Percentiles rank a stretch among this genome's conserved stretches.
Conservation (phyloP, 2,329 filamentous ascomycete species). For the Diaporthe citrichinensis region DNA sequence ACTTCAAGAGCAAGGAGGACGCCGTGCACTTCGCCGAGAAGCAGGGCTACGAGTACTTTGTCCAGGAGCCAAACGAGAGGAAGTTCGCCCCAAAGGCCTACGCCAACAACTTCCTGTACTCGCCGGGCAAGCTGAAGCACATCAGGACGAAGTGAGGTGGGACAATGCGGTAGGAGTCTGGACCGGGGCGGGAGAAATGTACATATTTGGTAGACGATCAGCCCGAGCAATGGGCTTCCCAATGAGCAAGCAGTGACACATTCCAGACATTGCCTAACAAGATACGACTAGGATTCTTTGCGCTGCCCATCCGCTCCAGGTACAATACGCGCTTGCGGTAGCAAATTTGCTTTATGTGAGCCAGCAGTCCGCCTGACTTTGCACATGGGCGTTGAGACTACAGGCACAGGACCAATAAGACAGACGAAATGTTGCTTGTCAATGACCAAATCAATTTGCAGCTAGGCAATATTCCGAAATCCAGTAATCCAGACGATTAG, state of each 20-base stretch:
- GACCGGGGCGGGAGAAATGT: constrained; percentile 27
- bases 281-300: neutral
- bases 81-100: constrained; percentile 93
- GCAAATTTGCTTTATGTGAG: neutral
- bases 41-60: constrained; percentile 99
- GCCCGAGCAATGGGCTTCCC: neutral
- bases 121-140: constrained; percentile 87
- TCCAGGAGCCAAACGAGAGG: constrained; percentile 94
- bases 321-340: neutral
- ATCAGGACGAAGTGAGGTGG: constrained; percentile 80
- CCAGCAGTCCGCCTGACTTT: neutral
- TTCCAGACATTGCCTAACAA: neutral
- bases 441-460: neutral
- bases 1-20: constrained; percentile 94
- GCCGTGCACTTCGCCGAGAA: constrained; percentile 97
- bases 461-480: neutral
- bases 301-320: neutral
- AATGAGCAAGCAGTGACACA: neutral
- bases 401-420: neutral
- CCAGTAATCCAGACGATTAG: neutral
- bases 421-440: neutral
- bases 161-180: neutral
- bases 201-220: constrained; percentile 36
- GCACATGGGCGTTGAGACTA: neutral
- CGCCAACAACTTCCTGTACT: constrained; percentile 95